Conservation (phyloP, 2,329 filamentous ascomycete species). For the Ophiognomonia clavigignenti-juglandacearum region DNA sequence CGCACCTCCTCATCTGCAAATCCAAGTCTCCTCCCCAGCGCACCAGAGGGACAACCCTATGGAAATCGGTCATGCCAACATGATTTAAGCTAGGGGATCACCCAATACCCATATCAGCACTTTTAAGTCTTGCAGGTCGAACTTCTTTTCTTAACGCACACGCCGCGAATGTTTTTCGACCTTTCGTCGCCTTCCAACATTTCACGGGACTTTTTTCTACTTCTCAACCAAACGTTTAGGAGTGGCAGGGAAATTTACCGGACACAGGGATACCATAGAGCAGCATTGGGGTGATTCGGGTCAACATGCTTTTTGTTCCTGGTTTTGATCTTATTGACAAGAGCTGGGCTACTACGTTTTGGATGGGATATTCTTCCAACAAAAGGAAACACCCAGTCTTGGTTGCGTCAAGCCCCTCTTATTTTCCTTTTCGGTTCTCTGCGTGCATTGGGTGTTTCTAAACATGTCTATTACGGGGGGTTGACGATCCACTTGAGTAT, state of each 20-base stretch:
- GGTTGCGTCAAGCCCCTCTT: neutral
- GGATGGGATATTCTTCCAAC: too few species aligned
- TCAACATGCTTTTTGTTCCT: neutral
- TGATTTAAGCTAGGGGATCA: conserved; percentile 34
- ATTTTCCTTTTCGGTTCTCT: neutral
- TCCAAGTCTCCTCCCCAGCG: conserved; percentile 22
- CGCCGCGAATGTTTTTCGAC: neutral
- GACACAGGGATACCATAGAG: conserved; percentile 5
- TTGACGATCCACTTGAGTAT: too few species aligned
- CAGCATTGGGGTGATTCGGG: neutral
- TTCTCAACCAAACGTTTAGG: neutral
- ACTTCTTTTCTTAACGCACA: neutral
- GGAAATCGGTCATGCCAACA: conserved; percentile 38
- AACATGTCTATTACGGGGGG: too few species aligned
- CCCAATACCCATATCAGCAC: neutral
- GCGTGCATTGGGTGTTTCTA: too few species aligned
- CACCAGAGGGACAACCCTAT: conserved; percentile 29
- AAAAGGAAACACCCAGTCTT: neutral
- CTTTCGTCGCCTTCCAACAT: neutral
- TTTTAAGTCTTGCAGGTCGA: conserved; percentile 4
- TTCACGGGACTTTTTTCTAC: neutral
- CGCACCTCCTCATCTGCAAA: conserved; percentile 19
- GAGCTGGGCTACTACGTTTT: neutral
- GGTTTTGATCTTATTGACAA: neutral
- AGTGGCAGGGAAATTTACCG: neutral